Base-by-base conservation (phyloP, 108 stramenopile genomes). In the Cyclotella distinguenda region DNA sequence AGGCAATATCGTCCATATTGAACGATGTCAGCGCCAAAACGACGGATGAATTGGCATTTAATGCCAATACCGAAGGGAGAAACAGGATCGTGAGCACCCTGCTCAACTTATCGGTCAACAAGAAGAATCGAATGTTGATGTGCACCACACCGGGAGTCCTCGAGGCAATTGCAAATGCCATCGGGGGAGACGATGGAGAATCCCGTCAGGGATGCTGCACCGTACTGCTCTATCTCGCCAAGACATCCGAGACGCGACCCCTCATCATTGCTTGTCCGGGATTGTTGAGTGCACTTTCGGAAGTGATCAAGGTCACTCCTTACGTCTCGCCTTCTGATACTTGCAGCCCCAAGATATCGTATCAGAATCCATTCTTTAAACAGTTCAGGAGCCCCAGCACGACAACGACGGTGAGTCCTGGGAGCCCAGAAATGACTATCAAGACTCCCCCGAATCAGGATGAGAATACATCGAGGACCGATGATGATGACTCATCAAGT, bases 101-200 rank as follows among this genome's bases (percentile, higher is more conserved):
- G 46, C 48, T 86, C 58, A 79, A 89, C 70, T 43, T 92, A 36
- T 50, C 77, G 13, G 60, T 74, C 25, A 78, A 85, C 21, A 74
- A 82, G 38, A 79, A 81, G 61, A 92, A 92, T 70, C 78, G 86
- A 18, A 72, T 91, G 55, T 60, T 82, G 9, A 75, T 91, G 4
- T 84, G 86, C 48, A 85, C 86, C 59, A 74, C 82, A 36, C 85
- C 86, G 0, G 63, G 80, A 4, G 59, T 91, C 38, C 74, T 91
- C 12, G 65, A 85, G 9, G 53, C 81, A 10, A 46, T 87, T 15
- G 62, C 75, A 18, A 57, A 72, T 9, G 68, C 73, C 7, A 87
- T 89, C 43, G 45, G 66, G 3, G 53, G 73, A 13, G 86, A 84
- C 67, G 79, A 82, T 13, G 81, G 77, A 0, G 68, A 79, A 42